Evolutionary conservation across 768 basidiomycete species (phyloP).

Genomic region (Chiua virens): DNA sequence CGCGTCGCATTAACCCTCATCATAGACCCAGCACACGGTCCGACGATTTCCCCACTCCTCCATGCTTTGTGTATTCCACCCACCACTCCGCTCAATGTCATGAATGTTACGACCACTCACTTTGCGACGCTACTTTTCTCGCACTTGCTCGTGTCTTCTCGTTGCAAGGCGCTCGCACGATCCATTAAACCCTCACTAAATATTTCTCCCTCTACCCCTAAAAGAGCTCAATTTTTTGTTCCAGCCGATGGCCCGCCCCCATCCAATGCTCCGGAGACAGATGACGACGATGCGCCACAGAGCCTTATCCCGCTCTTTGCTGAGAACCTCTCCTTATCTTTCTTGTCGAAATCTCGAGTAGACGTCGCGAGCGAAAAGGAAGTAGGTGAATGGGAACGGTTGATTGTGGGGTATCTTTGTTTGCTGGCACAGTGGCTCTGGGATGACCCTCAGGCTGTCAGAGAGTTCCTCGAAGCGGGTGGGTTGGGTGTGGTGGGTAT

Average conservation of each 20-base stretch:
- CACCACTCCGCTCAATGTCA: slow-evolving; percentile 56
- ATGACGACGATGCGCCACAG: slow-evolving; percentile 66
- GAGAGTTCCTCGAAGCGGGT: slow-evolving; percentile 87
- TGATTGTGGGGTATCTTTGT: slow-evolving; percentile 83
- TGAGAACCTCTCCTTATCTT: slow-evolving; percentile 86
- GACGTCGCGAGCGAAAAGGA: slow-evolving; percentile 58
- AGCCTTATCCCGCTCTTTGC: slow-evolving; percentile 80
- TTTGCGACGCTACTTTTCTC: slow-evolving; percentile 78
- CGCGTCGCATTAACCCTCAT: not conserved
- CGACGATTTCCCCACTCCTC: slow-evolving; percentile 64
- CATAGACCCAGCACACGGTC: slow-evolving; percentile 33
- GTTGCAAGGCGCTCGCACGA: slow-evolving; percentile 63
- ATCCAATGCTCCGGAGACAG: slow-evolving; percentile 35
- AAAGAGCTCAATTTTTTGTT: slow-evolving; percentile 60
- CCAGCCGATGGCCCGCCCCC: slow-evolving; percentile 62
- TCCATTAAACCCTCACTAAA: slow-evolving; percentile 55
- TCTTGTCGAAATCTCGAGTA: slow-evolving; percentile 68
- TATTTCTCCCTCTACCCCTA: slow-evolving; percentile 29
- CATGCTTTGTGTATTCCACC: slow-evolving; percentile 66
- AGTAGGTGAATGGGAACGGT: slow-evolving; percentile 84
- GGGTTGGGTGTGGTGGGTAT: slow-evolving; percentile 83
- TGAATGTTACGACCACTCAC: slow-evolving; percentile 62
- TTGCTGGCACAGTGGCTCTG: slow-evolving; percentile 92
- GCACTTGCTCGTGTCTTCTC: slow-evolving; percentile 71
- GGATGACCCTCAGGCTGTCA: slow-evolving; percentile 89